Evolutionary conservation across 192 early-diverging fungal genomes (phyloP).

Genomic region (Backusella mclennaniae): DNA sequence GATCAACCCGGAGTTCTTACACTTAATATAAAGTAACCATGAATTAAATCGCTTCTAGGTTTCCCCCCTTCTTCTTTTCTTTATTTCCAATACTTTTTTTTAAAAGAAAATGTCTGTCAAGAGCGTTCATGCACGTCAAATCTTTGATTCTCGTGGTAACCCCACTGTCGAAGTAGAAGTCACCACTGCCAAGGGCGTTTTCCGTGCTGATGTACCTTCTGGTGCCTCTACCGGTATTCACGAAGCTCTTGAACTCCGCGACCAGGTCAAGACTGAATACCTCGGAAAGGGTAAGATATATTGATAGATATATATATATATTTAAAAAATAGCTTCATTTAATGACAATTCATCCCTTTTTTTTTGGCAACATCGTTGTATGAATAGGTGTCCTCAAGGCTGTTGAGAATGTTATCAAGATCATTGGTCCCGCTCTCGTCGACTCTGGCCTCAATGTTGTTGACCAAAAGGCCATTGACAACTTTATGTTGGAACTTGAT

Average conservation of each 20-base stretch:
- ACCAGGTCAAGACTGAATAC: slow-evolving; percentile 80
- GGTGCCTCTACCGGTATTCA: slow-evolving; percentile 99
- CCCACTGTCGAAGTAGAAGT: slow-evolving; percentile 98
- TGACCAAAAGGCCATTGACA: slow-evolving; percentile 87
- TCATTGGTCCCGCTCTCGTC: slow-evolving; percentile 83
- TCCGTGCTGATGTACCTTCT: slow-evolving; percentile 97
- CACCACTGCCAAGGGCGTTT: slow-evolving; percentile 90
- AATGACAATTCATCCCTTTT: neutral
- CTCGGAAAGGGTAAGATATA: slow-evolving; percentile 55
- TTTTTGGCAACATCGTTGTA: neutral
- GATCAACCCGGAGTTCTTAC: neutral
- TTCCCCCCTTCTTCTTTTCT: slow-evolving; percentile 3
- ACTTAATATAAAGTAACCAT: neutral
- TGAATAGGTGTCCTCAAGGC: slow-evolving; percentile 85
- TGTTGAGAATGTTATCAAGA: slow-evolving; percentile 87
- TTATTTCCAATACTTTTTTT: slow-evolving; percentile 10
- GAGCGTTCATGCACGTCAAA: slow-evolving; percentile 65
- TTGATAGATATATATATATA: no score
- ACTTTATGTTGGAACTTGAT: slow-evolving; percentile 90
- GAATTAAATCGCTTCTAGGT: neutral
- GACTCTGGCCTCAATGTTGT: slow-evolving; percentile 78
- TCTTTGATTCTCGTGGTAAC: slow-evolving; percentile 99
- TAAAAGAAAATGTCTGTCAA: slow-evolving; percentile 7
- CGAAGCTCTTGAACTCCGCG: slow-evolving; percentile 98
- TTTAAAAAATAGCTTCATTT: no score